These are phyloP conservation scores for Suillus cothurnatus DNA, from an alignment of 768 basidiomycete genomes.

Conservation along the genomic window DNA sequence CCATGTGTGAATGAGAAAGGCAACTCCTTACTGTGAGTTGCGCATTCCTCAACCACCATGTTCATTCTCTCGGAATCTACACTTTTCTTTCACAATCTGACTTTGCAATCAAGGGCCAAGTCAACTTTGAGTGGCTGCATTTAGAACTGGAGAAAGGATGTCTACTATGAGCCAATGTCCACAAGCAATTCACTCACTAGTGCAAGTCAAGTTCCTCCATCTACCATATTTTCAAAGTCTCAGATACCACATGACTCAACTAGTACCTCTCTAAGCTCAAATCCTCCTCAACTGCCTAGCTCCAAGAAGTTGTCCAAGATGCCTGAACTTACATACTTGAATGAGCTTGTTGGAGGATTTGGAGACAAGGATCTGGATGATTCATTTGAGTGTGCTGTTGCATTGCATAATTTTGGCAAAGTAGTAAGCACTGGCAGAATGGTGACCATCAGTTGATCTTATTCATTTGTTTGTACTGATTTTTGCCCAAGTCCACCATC, in stretches of 20 bases:
- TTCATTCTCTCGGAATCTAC: constrained; percentile 7
- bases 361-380: background rate
- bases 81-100: constrained; percentile 9
- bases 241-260: background rate
- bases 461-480: background rate
- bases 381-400: background rate
- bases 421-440: background rate
- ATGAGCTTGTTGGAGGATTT: constrained; percentile 1
- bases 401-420: background rate
- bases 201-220: background rate
- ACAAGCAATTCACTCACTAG: background rate
- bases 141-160: background rate
- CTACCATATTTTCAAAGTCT: background rate
- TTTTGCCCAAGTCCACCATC: background rate
- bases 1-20: background rate
- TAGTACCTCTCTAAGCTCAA: background rate
- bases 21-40: background rate
- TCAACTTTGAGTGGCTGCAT: background rate
- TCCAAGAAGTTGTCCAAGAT: background rate
- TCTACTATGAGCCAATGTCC: background rate
- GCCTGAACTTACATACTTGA: background rate
- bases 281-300: background rate
- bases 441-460: background rate
- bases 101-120: background rate
- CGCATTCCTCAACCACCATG: background rate